Evolutionary conservation across 139 green algal genomes (phyloP), one percentile per base, ranked within the genome.

Genomic region (Chlorella sp.): DNA sequence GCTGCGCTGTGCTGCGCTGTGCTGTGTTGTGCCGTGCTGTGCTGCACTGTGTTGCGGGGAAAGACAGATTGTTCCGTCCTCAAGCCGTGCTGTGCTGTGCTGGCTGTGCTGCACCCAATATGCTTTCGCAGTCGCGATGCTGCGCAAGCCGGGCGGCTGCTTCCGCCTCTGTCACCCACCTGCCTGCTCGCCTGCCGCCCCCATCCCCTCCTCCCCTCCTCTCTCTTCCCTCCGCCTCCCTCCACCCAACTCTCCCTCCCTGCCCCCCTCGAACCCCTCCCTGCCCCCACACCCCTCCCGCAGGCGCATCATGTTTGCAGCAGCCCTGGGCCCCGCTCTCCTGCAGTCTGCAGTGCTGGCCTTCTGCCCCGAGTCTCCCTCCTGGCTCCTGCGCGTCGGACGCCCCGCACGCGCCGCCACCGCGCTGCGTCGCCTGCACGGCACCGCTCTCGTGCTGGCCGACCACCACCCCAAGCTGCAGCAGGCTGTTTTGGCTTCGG

Each of bases 321-420:
- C 95, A 0, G 92, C 82, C 0, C 11, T 93, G 3, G 78, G 95
- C 2, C 95, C 96, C 7, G 89, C 93, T 0, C n/a, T 89, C 26
- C n/a, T 93, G 83, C 95, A 97, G 88, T 90, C 79, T 18, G 37
- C 89, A 12, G 86, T 91, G 36, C 86, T 97, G 91, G 28, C 68
- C 0, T 83, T 90, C 14, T 91, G 91, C 34, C 95, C 96, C 15
- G 96, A 98, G 90, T 95, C 88, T 34, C 96, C 96, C 0, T 81
- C 92, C 24, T 98, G 95, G 95, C 93, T 98, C 79, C 66, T 93
- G 34, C 88, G 89, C 87, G 86, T 34, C 79, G 96, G 93, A 2
- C 79, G 64, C 24, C 75, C 82, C 48, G 53, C 61, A 30, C 68
- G 66, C n/a, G 91, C 92, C 34, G 78, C 57, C 34, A 19, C 24